Conservation (phyloP, 352 stramenopile genomes). For the Phytophthora macrochlamydospora region DNA sequence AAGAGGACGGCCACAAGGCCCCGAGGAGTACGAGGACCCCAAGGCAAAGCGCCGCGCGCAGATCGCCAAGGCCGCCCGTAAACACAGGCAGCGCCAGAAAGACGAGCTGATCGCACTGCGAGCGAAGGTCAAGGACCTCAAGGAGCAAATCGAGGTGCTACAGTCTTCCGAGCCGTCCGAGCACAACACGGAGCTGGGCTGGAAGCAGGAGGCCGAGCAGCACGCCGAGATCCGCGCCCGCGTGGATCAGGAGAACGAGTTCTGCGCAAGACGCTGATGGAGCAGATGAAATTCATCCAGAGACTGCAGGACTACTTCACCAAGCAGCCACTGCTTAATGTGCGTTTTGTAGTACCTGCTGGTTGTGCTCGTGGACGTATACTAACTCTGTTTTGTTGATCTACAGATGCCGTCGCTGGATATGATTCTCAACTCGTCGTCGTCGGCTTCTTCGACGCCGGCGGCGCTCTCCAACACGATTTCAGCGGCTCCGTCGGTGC, state of each 20-base stretch:
- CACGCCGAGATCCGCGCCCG: constrained; percentile 87
- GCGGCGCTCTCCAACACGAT: constrained; percentile 74
- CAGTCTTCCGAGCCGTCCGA: constrained; percentile 89
- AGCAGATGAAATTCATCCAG: constrained; percentile 94
- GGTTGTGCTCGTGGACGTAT: not conserved
- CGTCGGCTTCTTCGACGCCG: constrained; percentile 58
- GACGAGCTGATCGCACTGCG: constrained; percentile 86
- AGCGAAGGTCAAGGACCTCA: constrained; percentile 89
- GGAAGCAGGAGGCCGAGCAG: constrained; percentile 90
- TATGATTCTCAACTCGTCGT: constrained; percentile 85
- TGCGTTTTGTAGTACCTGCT: constrained; percentile 21
- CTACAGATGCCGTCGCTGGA: constrained; percentile 80
- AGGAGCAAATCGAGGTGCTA: constrained; percentile 90
- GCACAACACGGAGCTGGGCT: constrained; percentile 89
- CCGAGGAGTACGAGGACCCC: constrained; percentile 82
- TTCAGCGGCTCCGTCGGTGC: constrained; percentile 52
- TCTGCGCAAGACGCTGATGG: constrained; percentile 90
- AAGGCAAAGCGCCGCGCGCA: constrained; percentile 88
- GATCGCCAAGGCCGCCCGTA: constrained; percentile 88
- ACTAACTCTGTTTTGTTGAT: not conserved
- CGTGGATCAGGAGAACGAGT: constrained; percentile 91
- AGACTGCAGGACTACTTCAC: constrained; percentile 90
- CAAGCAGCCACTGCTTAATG: constrained; percentile 89
- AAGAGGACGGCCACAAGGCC: constrained; percentile 66
- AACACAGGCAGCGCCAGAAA: constrained; percentile 89